A percentile compares a stretch with the other conserved stretches of the same genome.
phyloP scores from a whole-genome alignment of 129 eudicot genomes.

The Centrapalus pauciflorus region DNA sequence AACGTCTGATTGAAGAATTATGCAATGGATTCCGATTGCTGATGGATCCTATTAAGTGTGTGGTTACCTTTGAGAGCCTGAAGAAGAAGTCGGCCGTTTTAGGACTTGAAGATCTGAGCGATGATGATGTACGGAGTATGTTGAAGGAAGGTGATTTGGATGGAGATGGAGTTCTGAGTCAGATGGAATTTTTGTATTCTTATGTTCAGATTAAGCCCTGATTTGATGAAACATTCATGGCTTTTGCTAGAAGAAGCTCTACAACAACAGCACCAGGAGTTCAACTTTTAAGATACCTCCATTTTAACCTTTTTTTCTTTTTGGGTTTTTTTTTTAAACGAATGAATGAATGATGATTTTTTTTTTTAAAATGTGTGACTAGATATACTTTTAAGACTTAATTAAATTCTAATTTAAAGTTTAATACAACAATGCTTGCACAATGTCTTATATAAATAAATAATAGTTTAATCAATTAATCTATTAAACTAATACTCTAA shows the following conservation, averaged over 20 bases:
- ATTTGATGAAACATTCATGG: background rate
- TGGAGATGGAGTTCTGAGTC: conserved; percentile 26
- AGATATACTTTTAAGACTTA: too few relatives aligned
- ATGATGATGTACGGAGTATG: conserved; percentile 28
- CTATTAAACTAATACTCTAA: too few relatives aligned
- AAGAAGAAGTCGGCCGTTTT: conserved; percentile 20
- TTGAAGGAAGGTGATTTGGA: conserved; percentile 33
- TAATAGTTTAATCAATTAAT: too few relatives aligned
- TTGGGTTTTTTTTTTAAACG: too few relatives aligned
- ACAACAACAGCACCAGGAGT: background rate
- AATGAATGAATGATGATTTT: too few relatives aligned
- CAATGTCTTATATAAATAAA: too few relatives aligned
- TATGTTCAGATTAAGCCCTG: conserved; percentile 23
- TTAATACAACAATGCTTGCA: too few relatives aligned
- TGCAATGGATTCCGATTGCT: conserved; percentile 30
- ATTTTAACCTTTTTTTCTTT: too few relatives aligned
- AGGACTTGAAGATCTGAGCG: conserved; percentile 24
- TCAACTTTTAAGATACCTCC: too few relatives aligned
- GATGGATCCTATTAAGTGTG: conserved; percentile 19
- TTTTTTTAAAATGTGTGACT: too few relatives aligned
- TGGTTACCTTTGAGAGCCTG: conserved; percentile 34
- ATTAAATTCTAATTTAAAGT: too few relatives aligned
- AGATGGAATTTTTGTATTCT: conserved; percentile 38
- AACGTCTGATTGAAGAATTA: conserved; percentile 33
- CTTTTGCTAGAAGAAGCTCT: background rate